These are phyloP conservation scores for Nicotiana knightiana DNA, from an alignment of 257 asterid species.

Conservation along the genomic window DNA sequence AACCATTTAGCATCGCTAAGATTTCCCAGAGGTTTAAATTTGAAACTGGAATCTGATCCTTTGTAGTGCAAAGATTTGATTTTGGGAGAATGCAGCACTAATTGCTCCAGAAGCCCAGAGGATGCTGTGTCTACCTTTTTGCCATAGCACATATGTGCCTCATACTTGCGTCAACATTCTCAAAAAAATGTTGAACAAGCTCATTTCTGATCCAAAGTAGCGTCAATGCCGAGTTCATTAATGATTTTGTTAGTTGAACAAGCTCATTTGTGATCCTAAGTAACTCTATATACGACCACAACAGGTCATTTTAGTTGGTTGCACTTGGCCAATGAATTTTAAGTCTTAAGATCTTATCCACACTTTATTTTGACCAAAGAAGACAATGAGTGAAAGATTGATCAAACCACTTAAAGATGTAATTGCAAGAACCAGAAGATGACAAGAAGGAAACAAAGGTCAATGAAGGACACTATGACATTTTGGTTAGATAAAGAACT, in stretches of 20 bases:
- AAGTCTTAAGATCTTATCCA: not conserved
- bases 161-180: constrained; percentile 50
- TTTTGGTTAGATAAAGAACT: not conserved
- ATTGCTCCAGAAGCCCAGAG: constrained; percentile 71
- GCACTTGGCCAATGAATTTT: not conserved
- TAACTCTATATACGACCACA: not conserved
- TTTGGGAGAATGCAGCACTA: constrained; percentile 55
- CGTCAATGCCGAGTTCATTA: not conserved
- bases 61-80: constrained; percentile 47
- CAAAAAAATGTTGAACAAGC: constrained; percentile 5
- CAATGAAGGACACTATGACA: not conserved
- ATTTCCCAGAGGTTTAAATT: constrained; percentile 44
- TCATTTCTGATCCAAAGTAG: not conserved
- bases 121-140: constrained; percentile 49
- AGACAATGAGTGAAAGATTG: not conserved
- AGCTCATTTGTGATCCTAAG: not conserved
- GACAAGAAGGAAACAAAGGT: not conserved
- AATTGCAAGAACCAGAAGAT: not conserved
- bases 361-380: not conserved
- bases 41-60: constrained; percentile 54
- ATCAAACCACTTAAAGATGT: not conserved
- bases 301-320: not conserved
- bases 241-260: not conserved
- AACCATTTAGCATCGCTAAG: constrained; percentile 55
- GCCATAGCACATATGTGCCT: constrained; percentile 41